phyloP scores from a whole-genome alignment of 2,329 filamentous ascomycete genomes.

The Raffaelea albimanens region DNA sequence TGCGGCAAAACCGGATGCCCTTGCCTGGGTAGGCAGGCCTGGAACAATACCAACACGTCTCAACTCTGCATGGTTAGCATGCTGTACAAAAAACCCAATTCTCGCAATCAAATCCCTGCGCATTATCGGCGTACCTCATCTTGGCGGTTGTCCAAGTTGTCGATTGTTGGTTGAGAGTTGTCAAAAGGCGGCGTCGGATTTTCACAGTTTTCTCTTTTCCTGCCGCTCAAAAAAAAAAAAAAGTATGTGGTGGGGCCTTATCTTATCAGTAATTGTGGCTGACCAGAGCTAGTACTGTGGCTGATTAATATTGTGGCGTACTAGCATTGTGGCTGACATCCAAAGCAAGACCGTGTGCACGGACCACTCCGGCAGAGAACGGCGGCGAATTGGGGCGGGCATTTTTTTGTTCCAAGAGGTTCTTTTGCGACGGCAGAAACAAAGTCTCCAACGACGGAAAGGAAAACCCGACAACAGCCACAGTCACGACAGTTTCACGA shows the following conservation, averaged over 20 bases:
- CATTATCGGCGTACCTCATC: too few species aligned
- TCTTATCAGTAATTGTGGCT: conserved; percentile 10
- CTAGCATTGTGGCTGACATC: neutral
- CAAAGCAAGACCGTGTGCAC: neutral
- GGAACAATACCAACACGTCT: conserved; percentile 64
- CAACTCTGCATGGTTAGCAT: conserved; percentile 31
- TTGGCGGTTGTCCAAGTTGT: conserved; percentile 1
- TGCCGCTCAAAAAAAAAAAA: conserved; percentile 10
- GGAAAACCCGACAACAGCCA: too few species aligned
- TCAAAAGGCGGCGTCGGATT: conserved; percentile 11
- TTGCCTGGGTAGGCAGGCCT: conserved; percentile 47
- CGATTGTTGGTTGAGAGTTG: neutral
- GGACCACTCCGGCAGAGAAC: neutral
- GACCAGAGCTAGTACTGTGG: neutral
- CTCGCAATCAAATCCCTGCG: neutral
- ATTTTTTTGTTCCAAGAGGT: too few species aligned
- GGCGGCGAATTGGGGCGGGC: too few species aligned
- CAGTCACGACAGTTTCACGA: too few species aligned
- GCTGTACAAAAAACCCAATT: too few species aligned
- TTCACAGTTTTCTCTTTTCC: conserved; percentile 8
- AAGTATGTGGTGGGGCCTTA: conserved; percentile 13
- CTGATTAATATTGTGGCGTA: conserved; percentile 2
- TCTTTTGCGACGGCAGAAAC: too few species aligned
- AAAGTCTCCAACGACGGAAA: too few species aligned
- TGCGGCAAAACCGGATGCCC: conserved; percentile 43